Percentiles rank a stretch among this genome's conserved stretches.
These are phyloP conservation scores for Aspergillus vadensis DNA, from an alignment of 2,329 filamentous ascomycete genomes.

Conservation along the genomic window DNA sequence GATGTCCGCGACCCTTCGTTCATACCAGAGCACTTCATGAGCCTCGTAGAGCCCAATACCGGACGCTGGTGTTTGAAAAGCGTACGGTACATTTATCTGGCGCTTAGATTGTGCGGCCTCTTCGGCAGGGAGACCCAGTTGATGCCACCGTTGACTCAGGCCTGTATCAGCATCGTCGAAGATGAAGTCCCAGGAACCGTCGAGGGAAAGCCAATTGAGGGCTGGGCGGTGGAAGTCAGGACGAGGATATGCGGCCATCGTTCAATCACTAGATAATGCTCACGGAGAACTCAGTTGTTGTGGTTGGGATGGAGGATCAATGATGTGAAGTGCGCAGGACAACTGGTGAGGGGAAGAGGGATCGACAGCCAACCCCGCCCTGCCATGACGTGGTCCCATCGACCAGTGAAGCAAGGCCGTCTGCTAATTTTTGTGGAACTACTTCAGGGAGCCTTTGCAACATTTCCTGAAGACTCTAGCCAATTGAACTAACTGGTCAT, in stretches of 20 bases:
- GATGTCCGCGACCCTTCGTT: slow-evolving; percentile 55
- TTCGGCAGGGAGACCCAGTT: slow-evolving; percentile 49
- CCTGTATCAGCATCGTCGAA: slow-evolving; percentile 68
- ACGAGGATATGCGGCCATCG: slow-evolving; percentile 55
- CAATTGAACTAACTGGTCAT: no score
- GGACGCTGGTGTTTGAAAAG: slow-evolving; percentile 66
- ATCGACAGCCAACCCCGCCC: not conserved
- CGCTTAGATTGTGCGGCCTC: slow-evolving; percentile 47
- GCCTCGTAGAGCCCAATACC: slow-evolving; percentile 63
- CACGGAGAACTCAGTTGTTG: not conserved
- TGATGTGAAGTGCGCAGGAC: not conserved
- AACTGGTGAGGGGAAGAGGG: not conserved
- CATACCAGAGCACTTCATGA: slow-evolving; percentile 70
- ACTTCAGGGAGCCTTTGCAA: no score
- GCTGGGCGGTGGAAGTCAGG: slow-evolving; percentile 63
- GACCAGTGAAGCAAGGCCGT: no score
- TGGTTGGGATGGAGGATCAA: not conserved
- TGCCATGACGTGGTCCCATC: no score
- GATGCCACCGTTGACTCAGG: slow-evolving; percentile 56
- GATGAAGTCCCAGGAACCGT: slow-evolving; percentile 65
- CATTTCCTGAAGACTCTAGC: no score
- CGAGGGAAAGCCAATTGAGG: slow-evolving; percentile 62
- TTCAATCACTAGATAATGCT: not conserved
- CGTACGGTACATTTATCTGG: slow-evolving; percentile 64
- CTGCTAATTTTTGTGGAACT: no score